Conservation (phyloP, 2,329 filamentous ascomycete genomes). For the Apiospora arundinis region DNA sequence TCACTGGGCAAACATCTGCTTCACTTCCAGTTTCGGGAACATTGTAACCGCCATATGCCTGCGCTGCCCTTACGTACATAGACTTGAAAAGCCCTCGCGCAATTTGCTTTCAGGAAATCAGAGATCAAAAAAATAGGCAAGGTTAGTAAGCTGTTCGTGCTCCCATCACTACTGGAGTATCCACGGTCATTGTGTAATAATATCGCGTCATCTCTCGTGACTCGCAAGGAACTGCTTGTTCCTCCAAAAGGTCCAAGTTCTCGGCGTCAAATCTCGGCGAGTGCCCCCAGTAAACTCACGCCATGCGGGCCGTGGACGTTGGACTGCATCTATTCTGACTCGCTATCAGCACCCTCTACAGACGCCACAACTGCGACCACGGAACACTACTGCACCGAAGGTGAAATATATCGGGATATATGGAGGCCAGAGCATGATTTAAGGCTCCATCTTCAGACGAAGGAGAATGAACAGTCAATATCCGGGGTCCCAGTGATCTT, state of each 20-base stretch:
- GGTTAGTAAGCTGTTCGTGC: neutral
- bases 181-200: neutral
- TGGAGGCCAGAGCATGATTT: neutral
- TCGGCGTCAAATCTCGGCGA: neutral
- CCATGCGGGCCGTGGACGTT: slow-evolving; percentile 1
- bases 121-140: neutral
- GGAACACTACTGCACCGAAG: neutral
- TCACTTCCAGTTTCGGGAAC: neutral
- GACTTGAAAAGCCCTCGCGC: neutral
- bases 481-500: slow-evolving; percentile 1
- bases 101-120: neutral
- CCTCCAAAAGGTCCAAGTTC: neutral
- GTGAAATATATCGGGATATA: neutral
- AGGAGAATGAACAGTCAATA: neutral
- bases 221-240: neutral
- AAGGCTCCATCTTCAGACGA: neutral
- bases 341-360: slow-evolving; percentile 7
- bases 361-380: neutral
- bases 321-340: slow-evolving; percentile 1
- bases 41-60: too few species aligned
- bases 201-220: slow-evolving; percentile 4
- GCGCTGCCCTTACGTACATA: too few species aligned
- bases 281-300: neutral
- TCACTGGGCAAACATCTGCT: neutral
- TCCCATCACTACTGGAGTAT: neutral